Percentiles rank a stretch among this genome's conserved stretches.
Evolutionary conservation across 345 rosid species (phyloP).

Genomic region (Brassica incana): DNA sequence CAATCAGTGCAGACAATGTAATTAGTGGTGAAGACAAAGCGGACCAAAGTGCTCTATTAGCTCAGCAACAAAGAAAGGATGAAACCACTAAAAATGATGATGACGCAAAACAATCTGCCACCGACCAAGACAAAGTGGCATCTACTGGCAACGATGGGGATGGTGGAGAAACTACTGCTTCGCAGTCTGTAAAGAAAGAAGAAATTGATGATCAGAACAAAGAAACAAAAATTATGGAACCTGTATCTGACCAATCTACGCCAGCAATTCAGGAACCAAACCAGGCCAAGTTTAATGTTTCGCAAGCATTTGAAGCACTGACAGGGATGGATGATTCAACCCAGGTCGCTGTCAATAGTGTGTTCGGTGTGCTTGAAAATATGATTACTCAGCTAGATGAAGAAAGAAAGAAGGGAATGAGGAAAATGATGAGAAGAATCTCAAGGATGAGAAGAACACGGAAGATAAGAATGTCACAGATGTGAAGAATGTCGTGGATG

Average conservation of each 20-base stretch:
- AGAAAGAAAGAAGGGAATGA: conserved; percentile 49
- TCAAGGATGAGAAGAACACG: conserved; percentile 4
- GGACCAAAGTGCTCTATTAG: conserved; percentile 43
- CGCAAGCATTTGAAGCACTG: conserved; percentile 82
- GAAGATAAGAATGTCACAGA: conserved; percentile 27
- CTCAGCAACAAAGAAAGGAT: conserved; percentile 43
- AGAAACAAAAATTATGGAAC: conserved; percentile 51
- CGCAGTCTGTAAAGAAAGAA: conserved; percentile 53
- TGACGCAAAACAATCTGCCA: conserved; percentile 40
- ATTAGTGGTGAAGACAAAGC: conserved; percentile 40
- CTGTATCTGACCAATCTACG: conserved; percentile 48
- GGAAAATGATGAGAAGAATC: conserved; percentile 42
- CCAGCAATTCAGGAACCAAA: conserved; percentile 42
- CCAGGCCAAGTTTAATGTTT: conserved; percentile 54
- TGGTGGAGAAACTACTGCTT: conserved; percentile 47
- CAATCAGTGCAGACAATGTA: conserved; percentile 38
- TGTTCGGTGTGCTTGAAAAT: conserved; percentile 87
- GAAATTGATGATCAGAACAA: conserved; percentile 52
- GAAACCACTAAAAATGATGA: conserved; percentile 51
- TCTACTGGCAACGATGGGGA: conserved; percentile 43
- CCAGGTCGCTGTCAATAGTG: conserved; percentile 94
- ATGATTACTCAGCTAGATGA: conserved; percentile 78
- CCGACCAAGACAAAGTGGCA: conserved; percentile 50
- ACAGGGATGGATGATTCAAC: conserved; percentile 95
- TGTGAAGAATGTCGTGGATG: conserved; percentile 12